Conservation (phyloP, 2,329 filamentous ascomycete genomes). For the Aspergillus neotritici region DNA sequence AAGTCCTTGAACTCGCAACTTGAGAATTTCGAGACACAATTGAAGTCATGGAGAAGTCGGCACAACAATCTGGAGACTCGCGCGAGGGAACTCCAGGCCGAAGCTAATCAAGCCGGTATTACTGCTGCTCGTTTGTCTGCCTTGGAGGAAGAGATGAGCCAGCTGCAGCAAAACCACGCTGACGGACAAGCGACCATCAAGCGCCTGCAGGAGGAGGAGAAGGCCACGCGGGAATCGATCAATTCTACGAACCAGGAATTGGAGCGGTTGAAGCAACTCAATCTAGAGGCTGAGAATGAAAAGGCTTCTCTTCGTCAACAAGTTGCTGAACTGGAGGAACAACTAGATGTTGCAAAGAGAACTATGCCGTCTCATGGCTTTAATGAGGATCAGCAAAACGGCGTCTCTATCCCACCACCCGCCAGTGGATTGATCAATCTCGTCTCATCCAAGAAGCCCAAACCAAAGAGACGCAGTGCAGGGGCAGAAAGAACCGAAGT, state of each 20-base stretch:
- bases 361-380: constrained; percentile 63
- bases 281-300: constrained; percentile 73
- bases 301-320: constrained; percentile 82
- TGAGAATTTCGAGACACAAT: constrained; percentile 90
- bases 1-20: constrained; percentile 81
- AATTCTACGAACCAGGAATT: constrained; percentile 74
- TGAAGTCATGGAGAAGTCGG: constrained; percentile 91
- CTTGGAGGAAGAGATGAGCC: constrained; percentile 94
- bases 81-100: constrained; percentile 88
- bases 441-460: constrained; percentile 94
- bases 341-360: constrained; percentile 80
- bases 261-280: constrained; percentile 69
- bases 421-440: constrained; percentile 86
- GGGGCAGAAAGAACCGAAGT: constrained; percentile 77
- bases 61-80: constrained; percentile 85
- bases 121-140: constrained; percentile 81
- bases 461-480: constrained; percentile 72
- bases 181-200: constrained; percentile 89
- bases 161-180: constrained; percentile 79
- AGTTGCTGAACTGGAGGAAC: constrained; percentile 82
- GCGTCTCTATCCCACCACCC: constrained; percentile 50
- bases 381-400: constrained; percentile 59
- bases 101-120: constrained; percentile 97
- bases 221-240: constrained; percentile 74
- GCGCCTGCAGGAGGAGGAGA: constrained; percentile 90